phyloP scores from a whole-genome alignment of 257 asterid species.

The Capsicum pubescens region DNA sequence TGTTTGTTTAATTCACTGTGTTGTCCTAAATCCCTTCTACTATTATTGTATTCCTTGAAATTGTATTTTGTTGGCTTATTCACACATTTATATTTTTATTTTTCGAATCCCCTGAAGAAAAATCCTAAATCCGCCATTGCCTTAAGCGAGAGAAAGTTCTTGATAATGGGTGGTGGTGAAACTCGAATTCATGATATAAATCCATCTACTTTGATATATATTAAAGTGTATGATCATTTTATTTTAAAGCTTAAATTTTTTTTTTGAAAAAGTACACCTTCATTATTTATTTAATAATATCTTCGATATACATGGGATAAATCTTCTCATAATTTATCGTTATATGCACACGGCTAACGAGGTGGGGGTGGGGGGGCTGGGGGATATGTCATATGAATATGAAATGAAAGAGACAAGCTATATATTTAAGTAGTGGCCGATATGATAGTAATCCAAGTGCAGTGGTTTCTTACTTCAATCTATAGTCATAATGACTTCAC shows the following conservation, averaged over 20 bases:
- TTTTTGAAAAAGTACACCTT: too few species aligned
- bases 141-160: background rate
- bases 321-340: background rate
- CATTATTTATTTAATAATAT: too few species aligned
- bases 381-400: background rate
- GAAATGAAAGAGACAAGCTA: background rate
- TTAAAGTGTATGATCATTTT: background rate
- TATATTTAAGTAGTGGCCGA: background rate
- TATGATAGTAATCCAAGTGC: background rate
- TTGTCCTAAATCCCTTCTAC: too few species aligned
- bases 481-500: slow-evolving; percentile 41
- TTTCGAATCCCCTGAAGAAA: too few species aligned
- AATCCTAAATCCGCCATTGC: too few species aligned
- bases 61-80: too few species aligned
- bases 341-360: background rate
- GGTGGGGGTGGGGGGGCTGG: background rate
- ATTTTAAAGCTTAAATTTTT: background rate
- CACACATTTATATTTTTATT: too few species aligned
- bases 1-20: too few species aligned
- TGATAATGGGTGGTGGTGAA: background rate
- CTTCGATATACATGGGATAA: background rate
- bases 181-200: background rate
- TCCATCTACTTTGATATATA: background rate
- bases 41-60: too few species aligned
- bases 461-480: slow-evolving; percentile 38